Evolutionary conservation across 768 basidiomycete species (phyloP), one percentile per base, ranked within the genome.

Genomic region (Mycena leptocephala): DNA sequence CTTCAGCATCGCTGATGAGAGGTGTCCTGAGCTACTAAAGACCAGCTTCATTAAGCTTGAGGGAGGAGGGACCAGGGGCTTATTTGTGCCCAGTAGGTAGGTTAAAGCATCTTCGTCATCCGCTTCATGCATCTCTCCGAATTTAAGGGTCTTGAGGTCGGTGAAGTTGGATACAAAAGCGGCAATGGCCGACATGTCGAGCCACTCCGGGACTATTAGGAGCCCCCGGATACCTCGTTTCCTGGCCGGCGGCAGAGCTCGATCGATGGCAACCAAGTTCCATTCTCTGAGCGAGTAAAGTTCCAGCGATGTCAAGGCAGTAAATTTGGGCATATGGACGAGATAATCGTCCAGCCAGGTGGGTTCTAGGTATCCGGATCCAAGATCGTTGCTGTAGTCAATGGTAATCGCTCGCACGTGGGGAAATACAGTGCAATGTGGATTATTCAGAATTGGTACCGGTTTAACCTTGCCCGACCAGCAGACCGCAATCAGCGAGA

Each of bases 371-470:
- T 7, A 55, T 55, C 5, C 53, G 10, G 53, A 6, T 41, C 39
- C 39, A 2, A 13, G 2, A 10, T 55, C 16, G 53, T 28, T 24
- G 53, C 16, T 22, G 5, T 20, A 13, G 24, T 55, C 26, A 20
- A 55, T 55, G 24, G 13, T 30, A 30, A 55, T 55, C 24, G 28
- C 10, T 14, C 13, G 24, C 24, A 68, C 67, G 22, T 56, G 32
- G 35, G 67, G 67, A 30, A 68, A 58, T n/a, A 68, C 11, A 22
- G 67, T 68, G 67, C 67, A 68, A 37, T 68, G 53, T 5, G 32
- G 30, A 24, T 43, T 58, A 53, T 58, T 43, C 53, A 68, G 11
- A 48, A 68, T 56, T 48, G 26, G 35, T 1, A 55, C 16, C 16
- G 10, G 67, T 4, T 33, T 1, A n/a, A 51, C 48, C 48, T 24